Percentiles rank a stretch among this genome's conserved stretches.
These are phyloP conservation scores for Trichoderma lentiforme DNA, from an alignment of 2,329 filamentous ascomycete species.

Conservation along the genomic window DNA sequence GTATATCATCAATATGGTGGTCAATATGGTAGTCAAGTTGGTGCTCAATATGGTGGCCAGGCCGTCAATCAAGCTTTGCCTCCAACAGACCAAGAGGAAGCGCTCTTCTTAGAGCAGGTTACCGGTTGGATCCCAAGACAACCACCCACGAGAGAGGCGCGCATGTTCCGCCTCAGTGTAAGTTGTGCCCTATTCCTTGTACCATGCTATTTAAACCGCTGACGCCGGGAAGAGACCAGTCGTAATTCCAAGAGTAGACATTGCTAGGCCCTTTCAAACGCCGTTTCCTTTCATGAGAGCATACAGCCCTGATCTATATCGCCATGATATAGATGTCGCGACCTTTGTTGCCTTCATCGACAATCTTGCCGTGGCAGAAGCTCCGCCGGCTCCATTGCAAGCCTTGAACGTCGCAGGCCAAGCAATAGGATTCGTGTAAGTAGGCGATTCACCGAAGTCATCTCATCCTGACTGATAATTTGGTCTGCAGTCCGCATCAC, in stretches of 20 bases:
- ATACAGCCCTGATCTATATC: not conserved
- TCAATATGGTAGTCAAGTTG: no score
- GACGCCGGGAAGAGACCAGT: not conserved
- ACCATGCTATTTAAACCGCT: not conserved
- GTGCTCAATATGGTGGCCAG: not conserved
- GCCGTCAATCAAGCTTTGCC: not conserved
- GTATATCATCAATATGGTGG: not conserved
- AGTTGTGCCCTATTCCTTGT: not conserved
- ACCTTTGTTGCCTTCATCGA: not conserved
- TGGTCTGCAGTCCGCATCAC: not conserved
- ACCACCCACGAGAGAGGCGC: not conserved
- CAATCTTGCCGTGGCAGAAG: not conserved
- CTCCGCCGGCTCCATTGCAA: not conserved
- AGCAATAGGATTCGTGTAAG: not conserved
- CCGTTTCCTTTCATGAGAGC: not conserved
- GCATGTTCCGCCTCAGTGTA: not conserved
- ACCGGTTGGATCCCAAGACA: not conserved
- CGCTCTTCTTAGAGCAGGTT: not conserved
- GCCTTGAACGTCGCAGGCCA: not conserved
- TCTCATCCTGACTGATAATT: not conserved
- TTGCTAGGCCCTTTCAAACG: not conserved
- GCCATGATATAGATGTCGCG: not conserved
- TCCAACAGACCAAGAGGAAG: not conserved
- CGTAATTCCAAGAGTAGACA: not conserved
- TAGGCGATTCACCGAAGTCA: not conserved